phyloP scores from a whole-genome alignment of 108 stramenopile genomes.

The Skeletonema costatum region DNA sequence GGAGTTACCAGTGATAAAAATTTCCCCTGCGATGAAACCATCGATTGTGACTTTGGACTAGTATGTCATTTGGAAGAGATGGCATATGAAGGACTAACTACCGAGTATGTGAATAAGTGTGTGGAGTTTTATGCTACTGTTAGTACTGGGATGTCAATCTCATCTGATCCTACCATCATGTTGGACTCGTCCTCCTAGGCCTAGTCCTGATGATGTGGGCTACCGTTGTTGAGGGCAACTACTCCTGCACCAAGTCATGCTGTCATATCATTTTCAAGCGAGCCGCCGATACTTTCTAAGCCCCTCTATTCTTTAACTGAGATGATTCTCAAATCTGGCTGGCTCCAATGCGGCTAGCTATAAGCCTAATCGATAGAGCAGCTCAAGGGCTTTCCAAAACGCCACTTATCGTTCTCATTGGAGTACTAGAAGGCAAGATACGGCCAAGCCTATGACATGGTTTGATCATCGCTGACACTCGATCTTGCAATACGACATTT shows the following conservation, averaged over 20 bases:
- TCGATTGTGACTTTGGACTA: neutral
- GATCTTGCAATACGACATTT: too few species aligned
- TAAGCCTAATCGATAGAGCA: too few species aligned
- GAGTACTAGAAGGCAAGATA: too few species aligned
- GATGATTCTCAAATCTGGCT: too few species aligned
- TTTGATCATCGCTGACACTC: too few species aligned
- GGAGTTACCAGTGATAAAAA: neutral
- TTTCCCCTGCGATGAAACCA: neutral
- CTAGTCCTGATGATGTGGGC: neutral
- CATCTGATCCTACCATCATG: neutral
- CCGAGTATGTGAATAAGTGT: neutral
- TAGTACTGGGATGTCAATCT: neutral
- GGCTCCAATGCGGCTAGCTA: too few species aligned
- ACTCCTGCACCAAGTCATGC: neutral
- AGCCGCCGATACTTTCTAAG: too few species aligned
- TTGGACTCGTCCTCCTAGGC: neutral
- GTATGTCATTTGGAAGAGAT: neutral
- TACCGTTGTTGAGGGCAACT: neutral
- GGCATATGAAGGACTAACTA: neutral
- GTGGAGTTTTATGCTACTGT: neutral
- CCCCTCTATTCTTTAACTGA: too few species aligned
- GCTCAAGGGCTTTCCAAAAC: too few species aligned
- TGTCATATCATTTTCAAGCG: neutral
- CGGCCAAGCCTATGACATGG: too few species aligned
- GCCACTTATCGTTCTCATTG: too few species aligned